Percentiles rank a stretch among this genome's conserved stretches.
Evolutionary conservation across 106 monocot species (phyloP).

Genomic region (Agapanthus africanus): DNA sequence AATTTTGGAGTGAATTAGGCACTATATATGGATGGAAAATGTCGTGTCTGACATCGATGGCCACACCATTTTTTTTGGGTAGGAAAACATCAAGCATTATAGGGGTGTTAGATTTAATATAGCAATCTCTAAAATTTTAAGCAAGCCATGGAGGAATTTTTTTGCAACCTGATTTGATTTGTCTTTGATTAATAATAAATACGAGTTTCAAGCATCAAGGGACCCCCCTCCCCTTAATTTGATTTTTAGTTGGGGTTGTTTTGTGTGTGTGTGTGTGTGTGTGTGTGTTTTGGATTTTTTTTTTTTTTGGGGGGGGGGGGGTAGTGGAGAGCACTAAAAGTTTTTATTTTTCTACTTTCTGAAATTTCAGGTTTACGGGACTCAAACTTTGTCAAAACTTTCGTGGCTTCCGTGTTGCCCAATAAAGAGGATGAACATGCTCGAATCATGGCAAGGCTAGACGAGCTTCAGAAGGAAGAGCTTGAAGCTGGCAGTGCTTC

Average conservation of each 20-base stretch:
- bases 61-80: too few relatives aligned
- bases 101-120: neutral
- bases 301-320: neutral
- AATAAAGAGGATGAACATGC: slow-evolving; percentile 54
- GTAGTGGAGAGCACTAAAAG: neutral
- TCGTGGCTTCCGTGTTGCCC: slow-evolving; percentile 14
- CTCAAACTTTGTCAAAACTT: slow-evolving; percentile 4
- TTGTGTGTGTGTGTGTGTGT: too few relatives aligned
- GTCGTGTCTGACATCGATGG: neutral
- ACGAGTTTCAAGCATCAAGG: too few relatives aligned
- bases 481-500: slow-evolving; percentile 36
- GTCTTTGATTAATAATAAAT: too few relatives aligned
- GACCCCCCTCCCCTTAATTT: neutral
- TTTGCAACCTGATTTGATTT: neutral
- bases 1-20: neutral
- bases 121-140: neutral
- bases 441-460: slow-evolving; percentile 56
- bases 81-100: neutral
- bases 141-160: neutral
- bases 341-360: neutral
- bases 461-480: slow-evolving; percentile 84
- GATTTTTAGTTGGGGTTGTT: too few relatives aligned
- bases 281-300: too few relatives aligned
- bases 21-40: neutral
- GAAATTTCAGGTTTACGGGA: slow-evolving; percentile 1